Evolutionary conservation across 495 filamentous ascomycete species (phyloP), one percentile per base, ranked within the genome.

Genomic region (Hypoxylon fuscum): DNA sequence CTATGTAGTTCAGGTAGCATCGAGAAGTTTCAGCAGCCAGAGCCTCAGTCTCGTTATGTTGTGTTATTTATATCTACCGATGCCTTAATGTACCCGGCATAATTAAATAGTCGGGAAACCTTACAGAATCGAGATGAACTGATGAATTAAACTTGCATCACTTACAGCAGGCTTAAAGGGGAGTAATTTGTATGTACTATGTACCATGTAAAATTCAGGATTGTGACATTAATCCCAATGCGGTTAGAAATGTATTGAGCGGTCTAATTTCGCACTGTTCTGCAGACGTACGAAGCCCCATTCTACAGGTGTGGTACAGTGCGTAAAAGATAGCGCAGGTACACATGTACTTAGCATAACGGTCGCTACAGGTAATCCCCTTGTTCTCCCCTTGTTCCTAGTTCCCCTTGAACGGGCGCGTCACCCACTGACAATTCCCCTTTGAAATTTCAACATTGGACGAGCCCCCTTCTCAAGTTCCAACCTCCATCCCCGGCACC

Each of bases 381-480:
- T n/a, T n/a, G n/a, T n/a, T 8, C 3, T 27, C 25, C 25, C 25
- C 25, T 27, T 27, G 25, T 27, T 8, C 25, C 25, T 27, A 4
- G 25, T 27, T 8, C 25, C 25, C 25, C 8, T 27, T 27, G 8
- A 50, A 62, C 59, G 43, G 59, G 57, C 55, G 56, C 57, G 63
- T 66, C 56, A 66, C 46, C 51, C 52, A 53, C 41, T 64, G 38
- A 27, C 29, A 57, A 54, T 54, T 52, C 57, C 57, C 22, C 57
- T 46, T n/a, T n/a, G n/a, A 42, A 61, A 56, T 48, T 61, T 54
- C 52, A 60, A 60, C 56, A 61, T 66, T 66, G 57, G 57, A 61
- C 63, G 56, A 61, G 56, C 55, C 57, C 57, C 57, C 62, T 56
- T 60, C 56, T 14, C 18, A 29, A 35, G 32, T 38, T 38, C n/a